Percentiles rank a stretch among this genome's conserved stretches.
Conservation (phyloP, 2,329 filamentous ascomycete species). For the Botrytis medusae region DNA sequence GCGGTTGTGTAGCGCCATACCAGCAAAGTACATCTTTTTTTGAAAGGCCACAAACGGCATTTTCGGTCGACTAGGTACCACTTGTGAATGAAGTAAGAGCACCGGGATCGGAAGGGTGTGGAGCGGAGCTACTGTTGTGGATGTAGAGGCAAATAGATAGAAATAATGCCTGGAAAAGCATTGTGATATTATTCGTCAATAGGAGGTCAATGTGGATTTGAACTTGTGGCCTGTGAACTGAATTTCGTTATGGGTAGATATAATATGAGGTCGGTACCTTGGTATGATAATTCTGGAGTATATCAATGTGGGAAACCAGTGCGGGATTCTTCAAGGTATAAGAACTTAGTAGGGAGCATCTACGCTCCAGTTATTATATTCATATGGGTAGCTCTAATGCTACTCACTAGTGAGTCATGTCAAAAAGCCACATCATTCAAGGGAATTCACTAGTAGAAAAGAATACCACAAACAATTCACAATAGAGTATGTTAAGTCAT, state of each 20-base stretch:
- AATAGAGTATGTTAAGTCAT: not conserved
- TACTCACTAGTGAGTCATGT: not conserved
- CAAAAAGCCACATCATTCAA: not conserved
- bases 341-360: fast-evolving
- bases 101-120: not conserved
- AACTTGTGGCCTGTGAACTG: not conserved
- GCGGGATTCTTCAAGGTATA: not conserved
- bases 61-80: not conserved
- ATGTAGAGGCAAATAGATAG: not conserved
- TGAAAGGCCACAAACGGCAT: not conserved
- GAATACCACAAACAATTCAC: not conserved
- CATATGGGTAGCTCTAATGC: not conserved
- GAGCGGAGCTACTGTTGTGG: not conserved
- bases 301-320: not conserved
- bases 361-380: not conserved
- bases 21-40: not conserved
- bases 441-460: not conserved
- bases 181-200: not conserved
- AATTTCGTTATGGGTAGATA: not conserved
- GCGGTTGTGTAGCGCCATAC: not conserved
- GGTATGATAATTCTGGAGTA: not conserved
- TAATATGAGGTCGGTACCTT: not conserved
- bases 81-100: not conserved
- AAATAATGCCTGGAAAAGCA: not conserved
- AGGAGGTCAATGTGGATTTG: too few species aligned